Percentiles rank a stretch among this genome's conserved stretches.
Conservation (phyloP, 106 monocot genomes). For the Dendrobium huoshanense region DNA sequence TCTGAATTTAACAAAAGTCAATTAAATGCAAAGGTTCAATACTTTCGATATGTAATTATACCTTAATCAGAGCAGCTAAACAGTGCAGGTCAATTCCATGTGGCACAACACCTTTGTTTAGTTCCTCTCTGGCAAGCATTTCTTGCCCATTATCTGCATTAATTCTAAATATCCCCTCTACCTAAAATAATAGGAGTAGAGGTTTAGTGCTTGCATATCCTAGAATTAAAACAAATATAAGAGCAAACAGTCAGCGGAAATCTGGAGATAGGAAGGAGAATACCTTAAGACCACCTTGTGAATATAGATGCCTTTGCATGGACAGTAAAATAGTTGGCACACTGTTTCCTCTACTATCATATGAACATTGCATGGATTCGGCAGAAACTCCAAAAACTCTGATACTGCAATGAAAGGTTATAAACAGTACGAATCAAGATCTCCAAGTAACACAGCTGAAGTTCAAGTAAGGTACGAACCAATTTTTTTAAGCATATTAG, state of each 20-base stretch:
- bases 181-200: slow-evolving; percentile 16
- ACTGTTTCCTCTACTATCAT: slow-evolving; percentile 49
- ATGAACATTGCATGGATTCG: slow-evolving; percentile 52
- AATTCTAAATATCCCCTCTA: slow-evolving; percentile 51
- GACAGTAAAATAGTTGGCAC: slow-evolving; percentile 46
- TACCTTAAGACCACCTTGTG: slow-evolving; percentile 47
- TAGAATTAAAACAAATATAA: not conserved
- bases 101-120: slow-evolving; percentile 36
- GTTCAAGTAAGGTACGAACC: not conserved
- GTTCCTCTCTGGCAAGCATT: slow-evolving; percentile 27
- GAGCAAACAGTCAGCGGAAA: not conserved
- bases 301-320: slow-evolving; percentile 48
- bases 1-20: not conserved
- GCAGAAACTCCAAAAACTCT: slow-evolving; percentile 61
- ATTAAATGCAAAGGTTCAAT: not conserved
- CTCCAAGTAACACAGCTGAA: not conserved
- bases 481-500: not conserved
- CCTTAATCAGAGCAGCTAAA: slow-evolving; percentile 51
- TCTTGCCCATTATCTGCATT: slow-evolving; percentile 45
- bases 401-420: slow-evolving; percentile 18
- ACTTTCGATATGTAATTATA: not conserved
- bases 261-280: not conserved
- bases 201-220: not conserved
- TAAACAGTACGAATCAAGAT: not conserved
- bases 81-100: slow-evolving; percentile 39